phyloP scores from a whole-genome alignment of 441 rosid species.

The Lepidium campestre region DNA sequence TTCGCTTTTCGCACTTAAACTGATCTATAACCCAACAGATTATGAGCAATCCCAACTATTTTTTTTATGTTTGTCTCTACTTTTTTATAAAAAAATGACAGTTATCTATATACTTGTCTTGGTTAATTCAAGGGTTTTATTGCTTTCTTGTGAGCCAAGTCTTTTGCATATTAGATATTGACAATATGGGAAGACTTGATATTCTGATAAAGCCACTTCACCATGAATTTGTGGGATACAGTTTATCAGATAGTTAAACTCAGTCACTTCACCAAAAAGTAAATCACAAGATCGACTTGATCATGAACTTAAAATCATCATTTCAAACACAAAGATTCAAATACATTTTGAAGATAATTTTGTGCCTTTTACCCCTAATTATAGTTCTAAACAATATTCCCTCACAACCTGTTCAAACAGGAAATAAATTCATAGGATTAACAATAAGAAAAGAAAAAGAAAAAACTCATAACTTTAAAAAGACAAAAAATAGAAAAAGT shows the following conservation, averaged over 20 bases:
- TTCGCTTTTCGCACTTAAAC: background rate
- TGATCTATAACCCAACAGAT: background rate
- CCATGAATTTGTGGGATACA: background rate
- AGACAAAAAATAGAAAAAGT: background rate
- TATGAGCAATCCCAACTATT: background rate
- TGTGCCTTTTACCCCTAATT: background rate
- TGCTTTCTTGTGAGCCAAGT: slow-evolving; percentile 24
- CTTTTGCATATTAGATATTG: background rate
- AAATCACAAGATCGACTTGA: background rate
- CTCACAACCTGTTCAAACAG: background rate
- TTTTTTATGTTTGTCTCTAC: background rate
- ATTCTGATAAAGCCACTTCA: background rate
- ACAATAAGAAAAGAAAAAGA: background rate
- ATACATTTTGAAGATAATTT: background rate
- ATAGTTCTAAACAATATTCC: background rate
- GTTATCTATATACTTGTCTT: background rate
- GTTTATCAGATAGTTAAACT: background rate
- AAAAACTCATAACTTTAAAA: background rate
- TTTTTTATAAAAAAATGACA: background rate
- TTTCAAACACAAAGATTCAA: slow-evolving; percentile 4
- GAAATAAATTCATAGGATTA: background rate
- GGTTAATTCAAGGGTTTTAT: background rate
- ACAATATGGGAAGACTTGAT: background rate
- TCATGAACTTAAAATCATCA: background rate
- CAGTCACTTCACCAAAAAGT: background rate